Evolutionary conservation across 2,329 filamentous ascomycete species (phyloP).

Genomic region (Aspergillus eucalypticola): DNA sequence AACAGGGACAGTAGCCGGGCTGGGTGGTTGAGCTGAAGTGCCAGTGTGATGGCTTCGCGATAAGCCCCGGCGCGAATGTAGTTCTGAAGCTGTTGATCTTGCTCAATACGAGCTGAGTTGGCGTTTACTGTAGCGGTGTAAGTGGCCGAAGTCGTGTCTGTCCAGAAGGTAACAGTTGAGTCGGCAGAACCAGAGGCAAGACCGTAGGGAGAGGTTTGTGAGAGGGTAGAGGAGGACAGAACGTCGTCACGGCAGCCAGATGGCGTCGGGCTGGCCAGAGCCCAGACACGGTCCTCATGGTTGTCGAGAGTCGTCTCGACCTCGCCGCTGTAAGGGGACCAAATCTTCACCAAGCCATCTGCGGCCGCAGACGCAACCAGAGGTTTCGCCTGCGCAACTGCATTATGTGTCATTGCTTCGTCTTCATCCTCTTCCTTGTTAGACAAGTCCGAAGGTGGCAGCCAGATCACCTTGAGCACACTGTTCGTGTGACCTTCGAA

Average conservation of each 20-base stretch:
- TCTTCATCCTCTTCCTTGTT: slow-evolving; percentile 39
- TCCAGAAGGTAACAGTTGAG: slow-evolving; percentile 93
- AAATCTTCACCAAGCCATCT: slow-evolving; percentile 94
- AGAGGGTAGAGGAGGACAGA: slow-evolving; percentile 32
- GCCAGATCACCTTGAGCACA: slow-evolving; percentile 89
- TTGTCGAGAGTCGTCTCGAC: slow-evolving; percentile 89
- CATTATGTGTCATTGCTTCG: slow-evolving; percentile 30
- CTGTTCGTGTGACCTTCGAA: slow-evolving; percentile 97
- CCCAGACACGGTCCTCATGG: slow-evolving; percentile 95
- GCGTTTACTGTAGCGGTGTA: slow-evolving; percentile 72
- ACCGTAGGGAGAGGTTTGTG: slow-evolving; percentile 55
- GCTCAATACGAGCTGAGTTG: slow-evolving; percentile 78
- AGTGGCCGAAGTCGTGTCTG: slow-evolving; percentile 81
- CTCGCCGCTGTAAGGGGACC: slow-evolving; percentile 85
- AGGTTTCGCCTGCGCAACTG: slow-evolving; percentile 37
- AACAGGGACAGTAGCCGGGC: slow-evolving; percentile 83
- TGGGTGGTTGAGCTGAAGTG: slow-evolving; percentile 91
- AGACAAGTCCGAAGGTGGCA: slow-evolving; percentile 55
- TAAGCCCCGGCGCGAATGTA: slow-evolving; percentile 86
- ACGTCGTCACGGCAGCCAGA: slow-evolving; percentile 35
- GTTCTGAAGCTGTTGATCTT: slow-evolving; percentile 92
- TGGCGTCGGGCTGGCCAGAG: slow-evolving; percentile 66
- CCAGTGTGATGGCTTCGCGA: slow-evolving; percentile 87
- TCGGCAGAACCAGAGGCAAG: slow-evolving; percentile 91
- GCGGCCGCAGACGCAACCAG: slow-evolving; percentile 79